These are phyloP conservation scores for Pilatotrama ljubarskyi DNA, from an alignment of 768 basidiomycete species.

Conservation along the genomic window DNA sequence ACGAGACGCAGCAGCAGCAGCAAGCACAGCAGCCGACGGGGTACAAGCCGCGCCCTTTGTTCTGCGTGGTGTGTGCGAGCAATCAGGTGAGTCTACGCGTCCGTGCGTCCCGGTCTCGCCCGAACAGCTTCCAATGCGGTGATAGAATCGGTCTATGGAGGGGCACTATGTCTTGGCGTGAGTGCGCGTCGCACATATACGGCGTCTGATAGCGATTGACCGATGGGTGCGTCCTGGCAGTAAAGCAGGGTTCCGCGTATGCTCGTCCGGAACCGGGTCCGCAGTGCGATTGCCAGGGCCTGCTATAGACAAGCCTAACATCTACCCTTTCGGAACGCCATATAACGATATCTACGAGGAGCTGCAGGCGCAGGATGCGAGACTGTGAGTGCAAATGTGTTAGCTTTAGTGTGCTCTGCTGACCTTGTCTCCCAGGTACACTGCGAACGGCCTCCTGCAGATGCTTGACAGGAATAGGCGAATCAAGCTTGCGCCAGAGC, in stretches of 20 bases:
- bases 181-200: slow-evolving; percentile 35
- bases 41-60: slow-evolving; percentile 76
- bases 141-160: slow-evolving; percentile 98
- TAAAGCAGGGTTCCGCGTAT: slow-evolving; percentile 88
- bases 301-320: slow-evolving; percentile 96
- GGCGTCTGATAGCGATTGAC: not conserved
- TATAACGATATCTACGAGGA: slow-evolving; percentile 96
- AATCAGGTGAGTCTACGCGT: slow-evolving; percentile 73
- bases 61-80: slow-evolving; percentile 99
- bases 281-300: slow-evolving; percentile 95
- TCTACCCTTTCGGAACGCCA: slow-evolving; percentile 95
- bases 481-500: slow-evolving; percentile 90
- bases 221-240: slow-evolving; percentile 42
- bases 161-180: slow-evolving; percentile 89
- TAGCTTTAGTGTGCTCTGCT: not conserved
- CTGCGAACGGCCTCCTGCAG: slow-evolving; percentile 87
- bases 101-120: not conserved
- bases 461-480: slow-evolving; percentile 97
- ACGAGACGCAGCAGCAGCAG: not conserved
- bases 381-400: slow-evolving; percentile 55
- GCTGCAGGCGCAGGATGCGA: slow-evolving; percentile 75
- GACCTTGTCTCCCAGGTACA: slow-evolving; percentile 57
- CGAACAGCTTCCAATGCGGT: not conserved
- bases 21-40: not conserved
- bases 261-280: slow-evolving; percentile 95